These are phyloP conservation scores for Pistacia atlantica DNA, from an alignment of 345 rosid species.

Conservation along the genomic window DNA sequence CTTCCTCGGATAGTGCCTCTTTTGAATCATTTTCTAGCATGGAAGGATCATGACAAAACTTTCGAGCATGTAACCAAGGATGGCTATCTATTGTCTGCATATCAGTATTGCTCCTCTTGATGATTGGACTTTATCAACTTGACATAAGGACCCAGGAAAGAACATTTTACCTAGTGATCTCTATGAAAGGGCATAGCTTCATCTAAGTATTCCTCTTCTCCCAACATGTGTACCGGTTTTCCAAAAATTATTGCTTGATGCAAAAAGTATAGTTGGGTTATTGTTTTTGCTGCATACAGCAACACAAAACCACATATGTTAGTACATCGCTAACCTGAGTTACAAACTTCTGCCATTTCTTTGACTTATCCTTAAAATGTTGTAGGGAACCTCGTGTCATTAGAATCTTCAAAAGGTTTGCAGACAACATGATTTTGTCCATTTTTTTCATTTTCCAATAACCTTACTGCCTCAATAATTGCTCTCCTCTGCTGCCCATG, in stretches of 20 bases:
- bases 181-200: neutral
- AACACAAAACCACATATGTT: neutral
- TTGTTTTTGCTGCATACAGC: neutral
- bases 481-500: slow-evolving; percentile 96
- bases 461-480: slow-evolving; percentile 83
- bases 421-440: slow-evolving; percentile 31
- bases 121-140: neutral
- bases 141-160: neutral
- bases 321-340: slow-evolving; percentile 58
- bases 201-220: neutral
- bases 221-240: neutral
- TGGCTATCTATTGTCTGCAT: neutral
- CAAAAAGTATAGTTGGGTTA: neutral
- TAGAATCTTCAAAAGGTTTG: slow-evolving; percentile 42
- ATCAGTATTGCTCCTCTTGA: neutral
- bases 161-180: neutral
- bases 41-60: neutral
- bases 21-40: neutral
- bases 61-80: neutral
- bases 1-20: neutral
- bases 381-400: slow-evolving; percentile 43
- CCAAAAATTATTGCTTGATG: neutral
- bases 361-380: slow-evolving; percentile 72
- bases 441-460: slow-evolving; percentile 62
- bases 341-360: slow-evolving; percentile 92